A percentile compares a stretch with the other conserved stretches of the same genome.
phyloP scores from a whole-genome alignment of 805 yeast genomes.

The Candida maris region DNA sequence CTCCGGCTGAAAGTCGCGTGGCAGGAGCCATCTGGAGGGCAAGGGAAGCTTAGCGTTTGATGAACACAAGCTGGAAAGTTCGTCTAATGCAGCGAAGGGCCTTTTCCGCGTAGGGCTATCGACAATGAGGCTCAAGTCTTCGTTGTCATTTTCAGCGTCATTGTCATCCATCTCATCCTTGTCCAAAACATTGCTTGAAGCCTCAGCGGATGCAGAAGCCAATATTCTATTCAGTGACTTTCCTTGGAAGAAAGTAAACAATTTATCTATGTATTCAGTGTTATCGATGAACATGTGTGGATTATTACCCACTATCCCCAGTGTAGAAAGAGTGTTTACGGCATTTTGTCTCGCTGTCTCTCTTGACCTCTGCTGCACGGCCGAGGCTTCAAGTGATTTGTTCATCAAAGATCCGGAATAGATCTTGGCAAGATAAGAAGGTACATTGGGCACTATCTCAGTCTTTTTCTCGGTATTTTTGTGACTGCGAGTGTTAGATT shows the following conservation, averaged over 20 bases:
- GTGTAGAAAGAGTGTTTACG: conserved; percentile 11
- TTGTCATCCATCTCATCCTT: conserved; percentile 10
- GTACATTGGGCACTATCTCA: conserved; percentile 7
- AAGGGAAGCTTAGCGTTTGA: conserved; percentile 13
- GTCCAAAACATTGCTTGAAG: conserved; percentile 1
- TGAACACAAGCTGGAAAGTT: neutral
- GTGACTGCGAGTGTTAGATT: neutral
- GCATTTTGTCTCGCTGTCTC: conserved; percentile 13
- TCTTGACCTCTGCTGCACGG: conserved; percentile 13
- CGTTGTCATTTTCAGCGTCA: conserved; percentile 7
- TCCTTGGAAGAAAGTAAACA: conserved; percentile 13
- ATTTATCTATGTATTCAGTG: conserved; percentile 14
- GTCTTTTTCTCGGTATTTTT: neutral
- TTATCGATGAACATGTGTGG: conserved; percentile 17
- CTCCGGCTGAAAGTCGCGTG: conserved; percentile 18
- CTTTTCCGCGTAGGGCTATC: conserved; percentile 11
- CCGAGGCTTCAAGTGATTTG: conserved; percentile 7
- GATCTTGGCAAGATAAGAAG: conserved; percentile 22
- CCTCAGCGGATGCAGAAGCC: conserved; percentile 2
- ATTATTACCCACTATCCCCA: conserved; percentile 21
- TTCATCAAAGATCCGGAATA: conserved; percentile 19
- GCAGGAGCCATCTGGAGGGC: conserved; percentile 27
- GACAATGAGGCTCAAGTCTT: conserved; percentile 6
- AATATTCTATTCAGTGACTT: conserved; percentile 1
- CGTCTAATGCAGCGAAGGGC: conserved; percentile 3